phyloP scores from a whole-genome alignment of 2,329 filamentous ascomycete genomes.

The Acephala macrosclerotiorum region DNA sequence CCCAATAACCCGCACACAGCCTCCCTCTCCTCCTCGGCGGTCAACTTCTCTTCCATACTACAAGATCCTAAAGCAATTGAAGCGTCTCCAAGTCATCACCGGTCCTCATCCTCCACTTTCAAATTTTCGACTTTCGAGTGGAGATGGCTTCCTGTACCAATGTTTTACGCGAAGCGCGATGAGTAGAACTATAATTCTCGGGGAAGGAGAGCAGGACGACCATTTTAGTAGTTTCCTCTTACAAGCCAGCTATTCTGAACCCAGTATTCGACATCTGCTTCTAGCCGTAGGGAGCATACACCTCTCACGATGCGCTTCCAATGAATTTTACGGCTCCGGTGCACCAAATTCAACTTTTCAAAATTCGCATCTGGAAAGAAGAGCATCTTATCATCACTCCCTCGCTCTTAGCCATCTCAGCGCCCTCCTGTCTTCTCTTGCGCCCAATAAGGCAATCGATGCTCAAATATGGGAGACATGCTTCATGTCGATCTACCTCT shows the following conservation, averaged over 20 bases:
- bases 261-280: no score
- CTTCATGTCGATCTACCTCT: slow-evolving; percentile 26
- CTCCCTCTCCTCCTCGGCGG: slow-evolving; percentile 27
- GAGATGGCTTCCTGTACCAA: no score
- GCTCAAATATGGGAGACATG: slow-evolving; percentile 20
- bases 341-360: no score
- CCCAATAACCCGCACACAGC: slow-evolving; percentile 17
- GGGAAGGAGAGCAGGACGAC: no score
- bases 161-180: no score
- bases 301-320: no score
- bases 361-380: not conserved
- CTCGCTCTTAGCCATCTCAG: not conserved
- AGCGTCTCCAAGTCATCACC: slow-evolving; percentile 16
- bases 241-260: no score
- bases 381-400: not conserved
- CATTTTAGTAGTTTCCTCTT: no score
- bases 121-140: slow-evolving; percentile 21
- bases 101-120: slow-evolving; percentile 23
- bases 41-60: slow-evolving; percentile 25
- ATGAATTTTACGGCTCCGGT: no score
- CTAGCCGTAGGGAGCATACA: no score
- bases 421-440: not conserved
- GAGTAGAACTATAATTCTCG: no score
- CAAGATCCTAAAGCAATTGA: slow-evolving; percentile 16
- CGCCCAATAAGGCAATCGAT: not conserved